Base-by-base conservation (phyloP, 495 filamentous ascomycete species). In the Lepraria neglecta region DNA sequence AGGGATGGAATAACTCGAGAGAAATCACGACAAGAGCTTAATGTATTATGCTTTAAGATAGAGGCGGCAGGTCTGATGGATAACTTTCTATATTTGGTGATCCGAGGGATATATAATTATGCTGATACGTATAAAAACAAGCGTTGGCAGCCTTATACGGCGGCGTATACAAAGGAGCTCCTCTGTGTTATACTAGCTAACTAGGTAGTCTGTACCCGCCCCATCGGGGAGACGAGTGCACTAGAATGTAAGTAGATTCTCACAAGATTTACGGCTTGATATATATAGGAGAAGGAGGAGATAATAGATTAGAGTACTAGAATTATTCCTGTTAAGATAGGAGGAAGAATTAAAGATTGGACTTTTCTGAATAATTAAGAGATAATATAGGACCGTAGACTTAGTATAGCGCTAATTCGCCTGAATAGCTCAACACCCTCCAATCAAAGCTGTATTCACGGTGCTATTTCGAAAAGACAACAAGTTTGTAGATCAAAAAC, bases 121-220 rank as follows among this genome's bases (percentile, higher is more conserved):
- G 65, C 69, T 33, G 73, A n/a, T n/a, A n/a, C n/a, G n/a, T n/a
- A n/a, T n/a, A n/a, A n/a, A n/a, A n/a, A n/a, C n/a, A n/a, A n/a
- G 40, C 38, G 40, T 21, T 76, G 73, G 74, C 72, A 77, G 33
- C 58, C 40, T 30, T 77, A 72, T 61, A 73, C 74, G 14, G 70
- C 74, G 42, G 71, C 71, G 59, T 74, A 70, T 67, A 68, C 71
- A 53, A 69, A 70, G 56, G 67, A 69, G 52, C 51, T 72, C 24
- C 40, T 57, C 54, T 56, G 38, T 52, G 48, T 52, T 52, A 52
- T 33, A 52, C 48, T 24, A n/a, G 48, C 48, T 0, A 33, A 52
- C 48, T 15, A 17, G 30, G 48, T 52, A 52, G 48, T 52, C 48
- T 24, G 27, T 24, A 52, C 27, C 48, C 48, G 48, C 24, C 21